phyloP scores from a whole-genome alignment of 305 asterid species.

The Fraxinus xanthoxyloides region DNA sequence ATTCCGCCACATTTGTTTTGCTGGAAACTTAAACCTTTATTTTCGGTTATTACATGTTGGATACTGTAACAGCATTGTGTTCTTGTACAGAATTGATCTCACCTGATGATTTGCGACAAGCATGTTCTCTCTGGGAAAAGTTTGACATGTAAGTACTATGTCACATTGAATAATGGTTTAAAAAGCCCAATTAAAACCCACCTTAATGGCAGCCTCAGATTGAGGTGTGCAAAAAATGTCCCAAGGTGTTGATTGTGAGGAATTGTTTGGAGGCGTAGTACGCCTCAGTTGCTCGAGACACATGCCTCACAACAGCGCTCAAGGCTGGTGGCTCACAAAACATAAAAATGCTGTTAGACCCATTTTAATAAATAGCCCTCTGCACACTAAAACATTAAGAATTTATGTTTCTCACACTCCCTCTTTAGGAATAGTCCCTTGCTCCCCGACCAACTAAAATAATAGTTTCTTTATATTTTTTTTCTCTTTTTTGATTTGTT shows the following conservation, averaged over 20 bases:
- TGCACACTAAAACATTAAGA: background rate
- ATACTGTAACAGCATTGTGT: slow-evolving; percentile 15
- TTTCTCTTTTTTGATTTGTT: background rate
- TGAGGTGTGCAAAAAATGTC: background rate
- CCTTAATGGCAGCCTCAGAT: background rate
- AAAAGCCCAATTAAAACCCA: background rate
- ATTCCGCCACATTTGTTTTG: slow-evolving; percentile 5
- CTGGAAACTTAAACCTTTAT: slow-evolving; percentile 7
- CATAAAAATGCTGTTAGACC: background rate
- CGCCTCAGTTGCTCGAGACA: background rate
- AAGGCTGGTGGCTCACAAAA: background rate
- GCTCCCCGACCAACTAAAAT: background rate
- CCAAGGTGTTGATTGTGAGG: background rate
- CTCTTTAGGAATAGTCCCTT: background rate
- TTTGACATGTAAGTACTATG: slow-evolving; percentile 65
- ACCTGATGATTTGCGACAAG: slow-evolving; percentile 95
- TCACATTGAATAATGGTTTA: slow-evolving; percentile 9
- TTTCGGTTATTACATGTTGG: background rate
- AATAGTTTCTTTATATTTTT: background rate
- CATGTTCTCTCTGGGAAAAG: slow-evolving; percentile 93
- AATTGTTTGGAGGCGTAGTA: background rate
- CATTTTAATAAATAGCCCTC: background rate
- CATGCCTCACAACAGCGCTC: background rate
- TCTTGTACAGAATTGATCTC: slow-evolving; percentile 77
- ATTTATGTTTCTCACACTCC: background rate